phyloP scores from a whole-genome alignment of 169 alveolate species.

The Haemoproteus tartakovskyi region DNA sequence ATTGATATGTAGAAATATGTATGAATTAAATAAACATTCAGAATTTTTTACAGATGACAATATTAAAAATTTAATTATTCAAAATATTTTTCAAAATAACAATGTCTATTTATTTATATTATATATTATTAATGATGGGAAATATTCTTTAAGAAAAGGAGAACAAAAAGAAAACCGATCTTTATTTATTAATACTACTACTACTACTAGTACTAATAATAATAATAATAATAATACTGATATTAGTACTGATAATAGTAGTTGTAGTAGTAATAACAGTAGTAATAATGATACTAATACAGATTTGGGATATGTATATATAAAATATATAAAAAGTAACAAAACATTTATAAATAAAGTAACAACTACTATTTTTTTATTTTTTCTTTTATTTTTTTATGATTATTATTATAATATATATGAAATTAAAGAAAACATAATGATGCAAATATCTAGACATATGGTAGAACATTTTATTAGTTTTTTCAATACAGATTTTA shows the following conservation, averaged over 20 bases:
- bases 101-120: constrained; percentile 43
- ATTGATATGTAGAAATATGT: too few species aligned
- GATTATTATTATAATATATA: constrained; percentile 47
- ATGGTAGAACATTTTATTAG: constrained; percentile 50
- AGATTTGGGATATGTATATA: not conserved
- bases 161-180: not conserved
- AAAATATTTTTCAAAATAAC: constrained; percentile 46
- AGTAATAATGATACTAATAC: not conserved
- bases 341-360: constrained; percentile 50
- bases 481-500: constrained; percentile 16
- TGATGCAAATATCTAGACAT: constrained; percentile 53
- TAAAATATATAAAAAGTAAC: constrained; percentile 10
- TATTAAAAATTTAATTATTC: constrained; percentile 36
- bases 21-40: constrained; percentile 24
- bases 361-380: constrained; percentile 48
- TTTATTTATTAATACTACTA: not conserved
- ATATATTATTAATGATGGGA: constrained; percentile 43
- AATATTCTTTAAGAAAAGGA: constrained; percentile 8
- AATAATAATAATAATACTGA: too few species aligned
- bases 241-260: too few species aligned
- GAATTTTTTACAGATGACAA: constrained; percentile 37
- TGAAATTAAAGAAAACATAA: constrained; percentile 60
- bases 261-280: not conserved
- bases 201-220: too few species aligned
- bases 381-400: constrained; percentile 56